phyloP scores from a whole-genome alignment of 306 rosid species.

The Dalbergia cochinchinensis region DNA sequence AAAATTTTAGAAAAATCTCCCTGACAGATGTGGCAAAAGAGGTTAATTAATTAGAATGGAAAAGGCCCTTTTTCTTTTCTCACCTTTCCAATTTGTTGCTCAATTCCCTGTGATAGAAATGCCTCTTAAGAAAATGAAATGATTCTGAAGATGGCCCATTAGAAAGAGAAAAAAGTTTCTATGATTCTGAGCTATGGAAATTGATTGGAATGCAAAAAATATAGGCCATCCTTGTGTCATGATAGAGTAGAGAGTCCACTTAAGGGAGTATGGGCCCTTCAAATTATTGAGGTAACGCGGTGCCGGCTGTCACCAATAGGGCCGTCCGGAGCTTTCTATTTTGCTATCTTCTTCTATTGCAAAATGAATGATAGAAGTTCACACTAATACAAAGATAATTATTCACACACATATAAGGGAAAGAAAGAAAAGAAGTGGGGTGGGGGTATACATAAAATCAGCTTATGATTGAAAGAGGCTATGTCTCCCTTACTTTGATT shows the following conservation, averaged over 20 bases:
- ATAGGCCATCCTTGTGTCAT: slow-evolving; percentile 25
- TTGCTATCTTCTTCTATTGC: not conserved
- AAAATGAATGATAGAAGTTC: slow-evolving; percentile 5
- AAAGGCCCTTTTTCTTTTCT: slow-evolving; percentile 38
- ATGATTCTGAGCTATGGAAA: slow-evolving; percentile 43
- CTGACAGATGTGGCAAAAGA: slow-evolving; percentile 32
- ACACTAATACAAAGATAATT: slow-evolving; percentile 34
- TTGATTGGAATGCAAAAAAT: slow-evolving; percentile 35
- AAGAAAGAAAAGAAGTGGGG: not conserved
- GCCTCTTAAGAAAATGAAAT: slow-evolving; percentile 35
- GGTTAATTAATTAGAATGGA: slow-evolving; percentile 17
- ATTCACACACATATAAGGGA: not conserved
- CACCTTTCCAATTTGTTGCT: slow-evolving; percentile 31
- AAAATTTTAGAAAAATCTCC: not conserved
- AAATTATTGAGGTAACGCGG: slow-evolving; percentile 48
- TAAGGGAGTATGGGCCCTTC: slow-evolving; percentile 43
- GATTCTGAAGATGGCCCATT: slow-evolving; percentile 44
- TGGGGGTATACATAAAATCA: slow-evolving; percentile 42
- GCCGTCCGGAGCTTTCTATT: not conserved
- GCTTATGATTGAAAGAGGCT: slow-evolving; percentile 37
- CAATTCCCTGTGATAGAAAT: slow-evolving; percentile 37
- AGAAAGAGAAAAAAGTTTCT: slow-evolving; percentile 34
- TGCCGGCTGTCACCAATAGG: slow-evolving; percentile 32
- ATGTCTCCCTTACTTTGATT: slow-evolving; percentile 46
- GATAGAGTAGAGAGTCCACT: slow-evolving; percentile 39